Percentiles rank a stretch among this genome's conserved stretches.
Conservation (phyloP, 352 stramenopile genomes). For the Phytopythium boreale region DNA sequence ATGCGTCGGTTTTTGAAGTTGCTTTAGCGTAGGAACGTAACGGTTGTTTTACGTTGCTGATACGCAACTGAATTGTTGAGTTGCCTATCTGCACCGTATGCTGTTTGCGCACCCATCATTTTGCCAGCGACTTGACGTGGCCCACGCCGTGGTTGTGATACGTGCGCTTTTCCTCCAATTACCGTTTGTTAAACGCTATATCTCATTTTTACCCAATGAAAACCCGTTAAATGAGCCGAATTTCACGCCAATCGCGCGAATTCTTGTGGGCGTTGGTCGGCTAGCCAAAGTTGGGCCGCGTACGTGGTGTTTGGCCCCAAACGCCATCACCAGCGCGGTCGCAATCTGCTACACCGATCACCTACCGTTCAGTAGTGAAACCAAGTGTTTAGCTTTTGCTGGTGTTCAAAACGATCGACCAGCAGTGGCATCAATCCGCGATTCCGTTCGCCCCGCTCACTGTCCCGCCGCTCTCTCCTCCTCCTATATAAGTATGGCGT, state of each 20-base stretch:
- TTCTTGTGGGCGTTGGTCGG: neutral
- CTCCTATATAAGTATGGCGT: neutral
- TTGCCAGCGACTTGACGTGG: neutral
- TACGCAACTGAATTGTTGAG: too few species aligned
- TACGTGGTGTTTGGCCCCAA: neutral
- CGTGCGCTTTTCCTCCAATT: neutral
- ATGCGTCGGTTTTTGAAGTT: too few species aligned
- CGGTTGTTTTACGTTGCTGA: too few species aligned
- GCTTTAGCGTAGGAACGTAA: too few species aligned
- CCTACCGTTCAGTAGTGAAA: neutral
- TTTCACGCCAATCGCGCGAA: neutral
- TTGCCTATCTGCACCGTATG: neutral
- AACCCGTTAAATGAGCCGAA: neutral
- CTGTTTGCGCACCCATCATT: conserved; percentile 3
- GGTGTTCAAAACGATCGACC: neutral
- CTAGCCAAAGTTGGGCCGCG: neutral
- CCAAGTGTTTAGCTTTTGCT: neutral
- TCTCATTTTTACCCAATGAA: neutral
- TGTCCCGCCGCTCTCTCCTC: neutral
- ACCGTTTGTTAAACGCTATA: neutral
- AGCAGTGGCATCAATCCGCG: neutral
- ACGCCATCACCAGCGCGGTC: neutral
- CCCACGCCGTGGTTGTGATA: neutral
- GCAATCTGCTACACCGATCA: neutral
- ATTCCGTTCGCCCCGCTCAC: neutral